Percentiles rank a stretch among this genome's conserved stretches.
phyloP scores from a whole-genome alignment of 2,329 filamentous ascomycete species.

The Capronia epimyces region DNA sequence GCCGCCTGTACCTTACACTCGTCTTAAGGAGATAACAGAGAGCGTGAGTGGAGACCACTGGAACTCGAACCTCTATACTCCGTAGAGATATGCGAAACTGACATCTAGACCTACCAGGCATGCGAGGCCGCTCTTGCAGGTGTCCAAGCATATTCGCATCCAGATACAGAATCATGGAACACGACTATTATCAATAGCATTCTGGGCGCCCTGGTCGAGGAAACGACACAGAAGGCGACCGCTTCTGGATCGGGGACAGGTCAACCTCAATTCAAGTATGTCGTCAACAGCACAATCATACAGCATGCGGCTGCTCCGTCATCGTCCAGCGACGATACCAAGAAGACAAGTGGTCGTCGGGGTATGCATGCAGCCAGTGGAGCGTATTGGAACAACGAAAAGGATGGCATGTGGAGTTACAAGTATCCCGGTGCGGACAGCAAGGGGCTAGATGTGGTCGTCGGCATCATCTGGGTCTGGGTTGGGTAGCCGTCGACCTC shows the following conservation, averaged over 20 bases:
- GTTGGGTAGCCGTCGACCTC: constrained; percentile 18
- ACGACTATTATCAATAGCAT: constrained; percentile 75
- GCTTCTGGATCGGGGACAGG: constrained; percentile 33
- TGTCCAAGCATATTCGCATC: constrained; percentile 78
- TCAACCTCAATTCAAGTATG: constrained; percentile 75
- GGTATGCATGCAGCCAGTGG: constrained; percentile 56
- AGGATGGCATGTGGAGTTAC: constrained; percentile 51
- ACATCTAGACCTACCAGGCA: constrained; percentile 51
- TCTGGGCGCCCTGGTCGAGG: constrained; percentile 39
- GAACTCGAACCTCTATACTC: not conserved
- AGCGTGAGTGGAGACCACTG: constrained; percentile 55
- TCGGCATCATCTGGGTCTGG: constrained; percentile 46
- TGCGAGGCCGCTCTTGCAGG: constrained; percentile 71
- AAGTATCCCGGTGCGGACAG: constrained; percentile 46
- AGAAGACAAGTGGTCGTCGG: constrained; percentile 62
- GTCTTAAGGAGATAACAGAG: constrained; percentile 78
- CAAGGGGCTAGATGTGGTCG: constrained; percentile 45
- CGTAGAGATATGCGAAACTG: not conserved
- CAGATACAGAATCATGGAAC: constrained; percentile 83
- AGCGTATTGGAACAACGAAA: constrained; percentile 48
- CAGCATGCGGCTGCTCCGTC: constrained; percentile 63
- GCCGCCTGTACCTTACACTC: constrained; percentile 68
- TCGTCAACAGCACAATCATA: constrained; percentile 96
- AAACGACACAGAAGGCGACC: constrained; percentile 38
- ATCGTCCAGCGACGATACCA: constrained; percentile 54